Evolutionary conservation across 176 grass and related monocot genomes (phyloP).

Genomic region (Ampelocalamus luodianensis): DNA sequence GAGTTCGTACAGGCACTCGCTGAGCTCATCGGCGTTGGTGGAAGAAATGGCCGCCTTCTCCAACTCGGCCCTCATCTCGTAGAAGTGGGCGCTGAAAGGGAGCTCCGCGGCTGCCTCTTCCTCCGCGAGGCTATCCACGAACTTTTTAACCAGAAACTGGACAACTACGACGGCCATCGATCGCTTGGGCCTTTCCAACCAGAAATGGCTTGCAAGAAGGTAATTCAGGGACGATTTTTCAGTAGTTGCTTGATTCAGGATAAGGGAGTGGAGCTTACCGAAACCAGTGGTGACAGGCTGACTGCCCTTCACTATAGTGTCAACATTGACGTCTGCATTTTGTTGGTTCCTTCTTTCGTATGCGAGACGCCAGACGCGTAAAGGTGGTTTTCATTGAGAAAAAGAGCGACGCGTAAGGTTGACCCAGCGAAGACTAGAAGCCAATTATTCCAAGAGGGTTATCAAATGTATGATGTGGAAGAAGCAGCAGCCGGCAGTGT

Average conservation of each 20-base stretch:
- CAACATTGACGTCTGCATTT: not conserved
- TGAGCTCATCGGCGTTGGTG: conserved; percentile 48
- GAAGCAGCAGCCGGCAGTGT: not conserved
- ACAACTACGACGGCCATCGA: conserved; percentile 41
- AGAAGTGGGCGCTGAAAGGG: conserved; percentile 50
- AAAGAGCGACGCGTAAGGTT: not conserved
- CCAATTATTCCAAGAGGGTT: no score
- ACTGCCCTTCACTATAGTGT: not conserved
- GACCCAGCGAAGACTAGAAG: conserved; percentile 1
- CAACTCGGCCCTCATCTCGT: conserved; percentile 21
- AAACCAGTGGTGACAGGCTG: not conserved
- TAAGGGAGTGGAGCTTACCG: not conserved
- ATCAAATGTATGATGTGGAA: not conserved
- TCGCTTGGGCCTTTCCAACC: not conserved
- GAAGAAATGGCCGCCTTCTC: conserved; percentile 41
- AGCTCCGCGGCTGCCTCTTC: conserved; percentile 26
- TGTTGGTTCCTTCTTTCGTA: not conserved
- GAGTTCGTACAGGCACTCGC: conserved; percentile 56
- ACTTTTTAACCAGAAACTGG: conserved; percentile 54
- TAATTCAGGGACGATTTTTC: not conserved
- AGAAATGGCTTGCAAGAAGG: not conserved
- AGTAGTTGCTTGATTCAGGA: not conserved
- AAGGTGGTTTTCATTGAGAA: not conserved
- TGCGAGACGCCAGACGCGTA: not conserved
- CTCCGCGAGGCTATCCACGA: conserved; percentile 42